These are phyloP conservation scores for Eimeria maxima DNA, from an alignment of 169 alveolate genomes.

Conservation along the genomic window DNA sequence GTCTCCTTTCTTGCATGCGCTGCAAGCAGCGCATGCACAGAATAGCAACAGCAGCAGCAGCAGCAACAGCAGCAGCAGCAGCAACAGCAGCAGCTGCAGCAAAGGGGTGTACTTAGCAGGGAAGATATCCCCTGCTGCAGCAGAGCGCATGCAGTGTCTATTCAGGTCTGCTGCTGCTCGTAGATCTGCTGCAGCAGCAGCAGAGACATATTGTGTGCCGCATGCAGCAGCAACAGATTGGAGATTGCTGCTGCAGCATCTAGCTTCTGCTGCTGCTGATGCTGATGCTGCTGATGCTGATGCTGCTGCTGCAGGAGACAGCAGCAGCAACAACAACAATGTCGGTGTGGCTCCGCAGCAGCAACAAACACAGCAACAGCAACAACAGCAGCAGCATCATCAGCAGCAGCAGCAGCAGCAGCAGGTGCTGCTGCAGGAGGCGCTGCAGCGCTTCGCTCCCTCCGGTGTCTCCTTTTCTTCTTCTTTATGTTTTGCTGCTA, in stretches of 20 bases:
- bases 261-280: background rate
- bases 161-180: background rate
- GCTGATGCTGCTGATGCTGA: slow-evolving; percentile 14
- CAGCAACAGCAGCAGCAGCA: too few relatives aligned
- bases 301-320: slow-evolving; percentile 26
- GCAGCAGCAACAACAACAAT: background rate
- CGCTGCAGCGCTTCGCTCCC: slow-evolving; percentile 3
- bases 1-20: background rate
- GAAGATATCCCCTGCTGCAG: slow-evolving; percentile 2
- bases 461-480: background rate
- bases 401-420: background rate
- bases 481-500: background rate
- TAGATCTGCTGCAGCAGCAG: background rate
- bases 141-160: background rate
- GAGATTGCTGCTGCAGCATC: background rate
- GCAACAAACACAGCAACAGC: too few relatives aligned
- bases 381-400: too few relatives aligned
- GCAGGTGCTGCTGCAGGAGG: background rate
- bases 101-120: slow-evolving; percentile 29
- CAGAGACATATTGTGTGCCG: background rate
- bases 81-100: slow-evolving; percentile 47
- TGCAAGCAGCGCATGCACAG: background rate
- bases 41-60: too few relatives aligned
- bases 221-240: slow-evolving; percentile 16
- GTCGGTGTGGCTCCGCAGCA: too few relatives aligned